A percentile compares a stretch with the other conserved stretches of the same genome.
These are phyloP conservation scores for Cadophora malorum DNA, from an alignment of 2,329 filamentous ascomycete species.

Conservation along the genomic window DNA sequence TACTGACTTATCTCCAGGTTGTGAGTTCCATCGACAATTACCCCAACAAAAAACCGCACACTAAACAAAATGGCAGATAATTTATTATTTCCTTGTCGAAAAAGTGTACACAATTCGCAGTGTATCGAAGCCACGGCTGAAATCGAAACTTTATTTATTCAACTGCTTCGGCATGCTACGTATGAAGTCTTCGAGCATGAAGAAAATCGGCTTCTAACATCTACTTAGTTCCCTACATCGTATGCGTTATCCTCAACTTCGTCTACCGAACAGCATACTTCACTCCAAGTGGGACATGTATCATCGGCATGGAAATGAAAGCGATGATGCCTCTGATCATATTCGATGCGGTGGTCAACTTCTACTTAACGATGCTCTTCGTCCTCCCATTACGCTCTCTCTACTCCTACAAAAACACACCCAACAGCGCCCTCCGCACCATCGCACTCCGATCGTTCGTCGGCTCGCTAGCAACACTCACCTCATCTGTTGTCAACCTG, in stretches of 20 bases:
- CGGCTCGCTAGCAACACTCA: conserved; percentile 32
- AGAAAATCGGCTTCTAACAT: not conserved
- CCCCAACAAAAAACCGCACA: not conserved
- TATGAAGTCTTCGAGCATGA: conserved; percentile 33
- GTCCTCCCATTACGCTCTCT: conserved; percentile 45
- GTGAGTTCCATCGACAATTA: not conserved
- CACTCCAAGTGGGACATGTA: conserved; percentile 54
- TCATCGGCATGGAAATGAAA: conserved; percentile 64
- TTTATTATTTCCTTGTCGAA: conserved; percentile 69
- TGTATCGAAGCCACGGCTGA: conserved; percentile 47
- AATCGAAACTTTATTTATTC: conserved; percentile 65
- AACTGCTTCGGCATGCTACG: conserved; percentile 64
- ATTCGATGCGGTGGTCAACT: conserved; percentile 64
- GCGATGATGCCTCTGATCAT: conserved; percentile 66
- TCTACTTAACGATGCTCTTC: conserved; percentile 38
- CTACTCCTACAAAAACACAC: conserved; percentile 58
- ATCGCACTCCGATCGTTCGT: conserved; percentile 63
- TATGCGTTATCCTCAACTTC: conserved; percentile 42
- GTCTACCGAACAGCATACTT: conserved; percentile 59
- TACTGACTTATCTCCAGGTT: not conserved
- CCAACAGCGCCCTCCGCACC: conserved; percentile 53
- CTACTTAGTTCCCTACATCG: conserved; percentile 33
- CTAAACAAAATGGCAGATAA: conserved; percentile 45
- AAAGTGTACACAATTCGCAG: conserved; percentile 58
- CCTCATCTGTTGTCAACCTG: conserved; percentile 55